Evolutionary conservation across 768 basidiomycete genomes (phyloP).

Genomic region (Tricholomella constricta): DNA sequence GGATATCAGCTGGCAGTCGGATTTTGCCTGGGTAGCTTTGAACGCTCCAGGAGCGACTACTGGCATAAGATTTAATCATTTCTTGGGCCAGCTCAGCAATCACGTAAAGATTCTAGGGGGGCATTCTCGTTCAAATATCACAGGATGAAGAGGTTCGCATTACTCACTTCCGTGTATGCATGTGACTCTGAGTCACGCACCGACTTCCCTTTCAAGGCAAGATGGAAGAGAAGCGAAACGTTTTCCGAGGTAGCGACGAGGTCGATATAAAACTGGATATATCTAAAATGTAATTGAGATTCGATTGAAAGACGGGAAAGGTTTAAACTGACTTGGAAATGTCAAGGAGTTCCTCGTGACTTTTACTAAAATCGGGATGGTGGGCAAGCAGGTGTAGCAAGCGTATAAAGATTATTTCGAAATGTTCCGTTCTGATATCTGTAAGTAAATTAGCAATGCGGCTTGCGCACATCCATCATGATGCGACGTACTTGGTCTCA

Average conservation of each 20-base stretch:
- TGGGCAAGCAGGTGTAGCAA: constrained; percentile 88
- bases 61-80: constrained; percentile 72
- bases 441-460: background rate
- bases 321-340: constrained; percentile 69
- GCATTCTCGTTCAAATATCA: constrained; percentile 1
- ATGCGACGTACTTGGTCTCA: constrained; percentile 42
- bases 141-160: background rate
- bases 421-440: constrained; percentile 62
- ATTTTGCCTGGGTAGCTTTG: constrained; percentile 81
- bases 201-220: constrained; percentile 83
- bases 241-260: constrained; percentile 79
- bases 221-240: constrained; percentile 77
- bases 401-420: constrained; percentile 85
- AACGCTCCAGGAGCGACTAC: constrained; percentile 70
- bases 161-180: constrained; percentile 64
- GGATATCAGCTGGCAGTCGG: constrained; percentile 79
- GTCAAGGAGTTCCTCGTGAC: constrained; percentile 69
- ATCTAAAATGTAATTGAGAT: constrained; percentile 49
- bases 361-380: constrained; percentile 86
- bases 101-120: constrained; percentile 77
- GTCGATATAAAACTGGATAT: constrained; percentile 87
- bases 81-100: constrained; percentile 89
- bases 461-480: background rate
- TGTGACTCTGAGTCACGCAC: constrained; percentile 78
- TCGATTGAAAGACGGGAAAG: background rate